These are phyloP conservation scores for Ophiostoma pallidulum DNA, from an alignment of 2,329 filamentous ascomycete species.

Conservation along the genomic window DNA sequence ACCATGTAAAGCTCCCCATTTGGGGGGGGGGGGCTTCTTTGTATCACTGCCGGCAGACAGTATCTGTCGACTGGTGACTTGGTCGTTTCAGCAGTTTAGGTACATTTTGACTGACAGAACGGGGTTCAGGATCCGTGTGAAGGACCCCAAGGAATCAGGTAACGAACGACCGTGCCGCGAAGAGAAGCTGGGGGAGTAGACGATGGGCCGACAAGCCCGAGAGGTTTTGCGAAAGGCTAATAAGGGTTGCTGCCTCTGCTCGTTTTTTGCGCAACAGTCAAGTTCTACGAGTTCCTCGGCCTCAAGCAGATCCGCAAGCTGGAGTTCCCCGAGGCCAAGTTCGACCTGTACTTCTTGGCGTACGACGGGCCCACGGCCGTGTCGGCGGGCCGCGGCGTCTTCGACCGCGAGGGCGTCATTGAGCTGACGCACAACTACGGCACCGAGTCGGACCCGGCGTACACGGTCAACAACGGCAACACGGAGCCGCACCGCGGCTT, in stretches of 20 bases:
- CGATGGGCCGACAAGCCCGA: not conserved
- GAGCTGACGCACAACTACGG: conserved; percentile 82
- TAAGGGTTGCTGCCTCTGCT: too few relatives aligned
- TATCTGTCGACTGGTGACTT: too few relatives aligned
- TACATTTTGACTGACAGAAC: conserved; percentile 1
- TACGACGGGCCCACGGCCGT: conserved; percentile 69
- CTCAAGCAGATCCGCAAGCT: conserved; percentile 76
- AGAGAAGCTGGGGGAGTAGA: not conserved
- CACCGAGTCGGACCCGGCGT: conserved; percentile 75
- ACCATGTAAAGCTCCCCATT: conserved; percentile 55
- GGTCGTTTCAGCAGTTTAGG: not conserved
- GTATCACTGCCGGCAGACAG: too few relatives aligned
- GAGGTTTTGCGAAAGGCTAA: not conserved
- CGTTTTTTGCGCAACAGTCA: conserved; percentile 43
- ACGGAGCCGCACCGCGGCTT: conserved; percentile 76
- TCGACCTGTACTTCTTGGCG: conserved; percentile 90
- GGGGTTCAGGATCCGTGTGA: conserved; percentile 68
- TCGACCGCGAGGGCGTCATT: conserved; percentile 81
- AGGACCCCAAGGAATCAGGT: conserved; percentile 78
- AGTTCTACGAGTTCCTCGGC: conserved; percentile 90
- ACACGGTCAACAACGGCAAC: conserved; percentile 81
- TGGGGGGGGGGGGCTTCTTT: not conserved
- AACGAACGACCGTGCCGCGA: not conserved
- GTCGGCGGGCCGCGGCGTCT: conserved; percentile 61
- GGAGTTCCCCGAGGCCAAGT: conserved; percentile 76